phyloP scores from a whole-genome alignment of 106 monocot genomes.

The Xerophyta viscosa region DNA sequence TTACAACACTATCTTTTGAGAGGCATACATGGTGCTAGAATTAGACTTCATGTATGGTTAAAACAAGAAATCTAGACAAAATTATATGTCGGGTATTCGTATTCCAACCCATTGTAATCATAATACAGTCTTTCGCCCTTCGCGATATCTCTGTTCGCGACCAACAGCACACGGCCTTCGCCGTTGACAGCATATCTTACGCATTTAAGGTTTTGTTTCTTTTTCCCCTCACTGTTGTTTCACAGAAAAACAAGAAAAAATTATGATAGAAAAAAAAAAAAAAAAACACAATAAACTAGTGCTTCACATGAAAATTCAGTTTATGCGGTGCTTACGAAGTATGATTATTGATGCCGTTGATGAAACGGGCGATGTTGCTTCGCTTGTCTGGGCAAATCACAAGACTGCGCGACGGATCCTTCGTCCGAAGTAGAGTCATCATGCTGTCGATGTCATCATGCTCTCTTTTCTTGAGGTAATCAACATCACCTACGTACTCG shows the following conservation, averaged over 20 bases:
- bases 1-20: no score
- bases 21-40: no score
- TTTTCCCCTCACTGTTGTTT: constrained; percentile 75
- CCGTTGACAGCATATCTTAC: constrained; percentile 80
- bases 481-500: constrained; percentile 86
- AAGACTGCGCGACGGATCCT: constrained; percentile 55
- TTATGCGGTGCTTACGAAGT: constrained; percentile 55
- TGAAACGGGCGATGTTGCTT: constrained; percentile 88
- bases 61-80: constrained; percentile 57
- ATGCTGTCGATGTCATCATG: constrained; percentile 89
- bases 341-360: constrained; percentile 91
- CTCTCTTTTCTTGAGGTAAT: constrained; percentile 72
- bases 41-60: no score
- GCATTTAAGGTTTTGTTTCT: constrained; percentile 98
- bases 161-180: constrained; percentile 64
- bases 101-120: constrained; percentile 86
- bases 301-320: no score
- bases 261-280: not conserved
- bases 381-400: constrained; percentile 87
- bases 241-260: not conserved
- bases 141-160: constrained; percentile 71
- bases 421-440: constrained; percentile 81
- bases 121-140: constrained; percentile 94
- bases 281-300: not conserved
- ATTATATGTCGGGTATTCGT: constrained; percentile 95